A percentile compares a stretch with the other conserved stretches of the same genome.
These are phyloP conservation scores for Aureobasidium uvarum DNA, from an alignment of 2,329 filamentous ascomycete species.

Conservation along the genomic window DNA sequence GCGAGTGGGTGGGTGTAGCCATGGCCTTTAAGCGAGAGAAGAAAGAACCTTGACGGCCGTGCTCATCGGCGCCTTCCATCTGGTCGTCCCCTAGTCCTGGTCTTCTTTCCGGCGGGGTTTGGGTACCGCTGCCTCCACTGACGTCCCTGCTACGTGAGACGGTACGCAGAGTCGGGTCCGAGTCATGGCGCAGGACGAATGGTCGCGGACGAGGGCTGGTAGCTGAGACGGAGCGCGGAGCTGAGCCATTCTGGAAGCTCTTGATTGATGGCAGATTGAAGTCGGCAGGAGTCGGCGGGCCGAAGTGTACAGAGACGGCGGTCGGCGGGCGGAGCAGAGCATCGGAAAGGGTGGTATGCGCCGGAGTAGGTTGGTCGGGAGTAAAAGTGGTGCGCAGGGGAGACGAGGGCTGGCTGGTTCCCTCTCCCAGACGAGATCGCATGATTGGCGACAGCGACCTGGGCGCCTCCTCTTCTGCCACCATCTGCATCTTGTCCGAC, in stretches of 20 bases:
- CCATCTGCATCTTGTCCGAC: slow-evolving; percentile 21
- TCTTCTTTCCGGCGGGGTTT: slow-evolving; percentile 41
- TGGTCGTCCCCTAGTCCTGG: slow-evolving; percentile 59
- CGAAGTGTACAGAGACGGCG: slow-evolving; percentile 23
- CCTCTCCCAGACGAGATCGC: slow-evolving; percentile 16
- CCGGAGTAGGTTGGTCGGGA: slow-evolving; percentile 5
- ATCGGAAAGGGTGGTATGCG: background rate
- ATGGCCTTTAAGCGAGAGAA: slow-evolving; percentile 78
- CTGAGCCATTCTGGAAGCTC: slow-evolving; percentile 4
- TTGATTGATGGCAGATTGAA: slow-evolving; percentile 17
- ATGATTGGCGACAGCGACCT: slow-evolving; percentile 15
- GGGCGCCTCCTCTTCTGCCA: slow-evolving; percentile 22
- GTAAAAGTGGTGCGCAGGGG: slow-evolving; percentile 22
- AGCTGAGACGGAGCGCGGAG: slow-evolving; percentile 10
- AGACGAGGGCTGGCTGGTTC: slow-evolving; percentile 18
- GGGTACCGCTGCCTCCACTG: slow-evolving; percentile 36
- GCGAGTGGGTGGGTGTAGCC: slow-evolving; percentile 54
- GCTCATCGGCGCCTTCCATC: slow-evolving; percentile 64
- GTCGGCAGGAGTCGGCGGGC: slow-evolving; percentile 23
- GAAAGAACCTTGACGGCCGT: slow-evolving; percentile 60
- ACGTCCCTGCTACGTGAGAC: slow-evolving; percentile 21
- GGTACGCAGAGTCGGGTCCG: slow-evolving; percentile 14
- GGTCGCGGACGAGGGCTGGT: slow-evolving; percentile 13
- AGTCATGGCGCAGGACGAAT: slow-evolving; percentile 26
- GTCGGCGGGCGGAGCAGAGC: slow-evolving; percentile 16